These are phyloP conservation scores for Ogataea wickerhamii DNA, from an alignment of 805 yeast genomes.

Conservation along the genomic window DNA sequence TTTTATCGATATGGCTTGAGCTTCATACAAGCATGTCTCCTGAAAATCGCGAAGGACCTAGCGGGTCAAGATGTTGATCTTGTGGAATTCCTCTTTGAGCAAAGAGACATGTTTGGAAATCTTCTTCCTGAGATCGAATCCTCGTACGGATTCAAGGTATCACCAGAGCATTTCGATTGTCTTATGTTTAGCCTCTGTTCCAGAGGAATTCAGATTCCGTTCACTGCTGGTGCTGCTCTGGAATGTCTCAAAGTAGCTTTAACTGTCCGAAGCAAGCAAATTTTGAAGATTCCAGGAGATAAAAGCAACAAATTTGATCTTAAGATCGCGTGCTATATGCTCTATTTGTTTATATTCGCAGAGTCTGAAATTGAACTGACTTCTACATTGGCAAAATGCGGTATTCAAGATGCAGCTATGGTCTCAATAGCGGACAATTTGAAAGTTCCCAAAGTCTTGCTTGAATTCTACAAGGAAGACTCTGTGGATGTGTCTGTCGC, in stretches of 20 bases:
- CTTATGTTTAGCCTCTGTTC: constrained; percentile 45
- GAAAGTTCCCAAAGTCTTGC: constrained; percentile 36
- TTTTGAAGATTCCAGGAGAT: constrained; percentile 6
- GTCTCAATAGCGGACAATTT: constrained; percentile 30
- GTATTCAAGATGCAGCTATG: constrained; percentile 31
- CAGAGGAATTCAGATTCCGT: constrained; percentile 59
- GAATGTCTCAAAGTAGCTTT: constrained; percentile 42
- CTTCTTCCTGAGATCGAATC: constrained; percentile 42
- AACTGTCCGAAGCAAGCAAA: constrained; percentile 40
- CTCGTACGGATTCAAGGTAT: constrained; percentile 36
- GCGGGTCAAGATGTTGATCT: constrained; percentile 27
- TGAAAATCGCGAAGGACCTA: constrained; percentile 31
- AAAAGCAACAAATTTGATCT: constrained; percentile 12
- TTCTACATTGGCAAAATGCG: constrained; percentile 32
- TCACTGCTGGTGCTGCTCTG: constrained; percentile 48
- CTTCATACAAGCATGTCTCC: constrained; percentile 35
- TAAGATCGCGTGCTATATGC: constrained; percentile 31
- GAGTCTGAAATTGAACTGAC: constrained; percentile 36
- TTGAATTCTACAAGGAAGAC: constrained; percentile 6
- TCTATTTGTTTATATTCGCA: constrained; percentile 32
- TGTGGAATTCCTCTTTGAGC: constrained; percentile 28
- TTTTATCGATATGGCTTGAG: constrained; percentile 31
- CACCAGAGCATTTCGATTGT: constrained; percentile 47
- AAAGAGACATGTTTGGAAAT: constrained; percentile 39
- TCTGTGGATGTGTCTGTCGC: constrained; percentile 14